Percentiles rank a stretch among this genome's conserved stretches.
Conservation (phyloP, 2,329 filamentous ascomycete species). For the Polytolypa hystricis region DNA sequence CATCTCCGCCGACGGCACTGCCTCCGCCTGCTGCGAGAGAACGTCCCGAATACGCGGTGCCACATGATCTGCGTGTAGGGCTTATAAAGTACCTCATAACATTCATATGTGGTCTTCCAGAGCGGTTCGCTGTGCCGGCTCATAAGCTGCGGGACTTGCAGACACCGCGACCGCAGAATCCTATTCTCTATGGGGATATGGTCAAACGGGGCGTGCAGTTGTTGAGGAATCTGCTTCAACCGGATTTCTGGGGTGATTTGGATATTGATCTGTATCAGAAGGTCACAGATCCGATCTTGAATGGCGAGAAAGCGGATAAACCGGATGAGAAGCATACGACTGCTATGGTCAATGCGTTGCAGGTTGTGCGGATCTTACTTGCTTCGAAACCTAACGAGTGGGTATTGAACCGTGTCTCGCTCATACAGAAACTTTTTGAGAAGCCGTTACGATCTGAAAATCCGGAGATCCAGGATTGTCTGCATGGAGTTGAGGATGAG, state of each 20-base stretch:
- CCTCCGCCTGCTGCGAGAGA: conserved; percentile 36
- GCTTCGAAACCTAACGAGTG: conserved; percentile 83
- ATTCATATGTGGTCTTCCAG: conserved; percentile 82
- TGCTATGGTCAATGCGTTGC: conserved; percentile 83
- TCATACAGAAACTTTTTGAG: conserved; percentile 78
- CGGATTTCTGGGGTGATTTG: conserved; percentile 81
- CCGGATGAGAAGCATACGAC: conserved; percentile 76
- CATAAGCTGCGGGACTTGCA: conserved; percentile 50
- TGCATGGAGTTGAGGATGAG: conserved; percentile 63
- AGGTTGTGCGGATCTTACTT: conserved; percentile 80
- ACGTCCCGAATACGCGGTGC: conserved; percentile 56
- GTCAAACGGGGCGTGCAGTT: conserved; percentile 75
- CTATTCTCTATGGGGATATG: conserved; percentile 58
- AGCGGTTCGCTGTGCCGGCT: conserved; percentile 69
- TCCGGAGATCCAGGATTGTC: conserved; percentile 83
- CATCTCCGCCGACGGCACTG: conserved; percentile 43
- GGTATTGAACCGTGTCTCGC: conserved; percentile 66
- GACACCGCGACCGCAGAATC: conserved; percentile 34
- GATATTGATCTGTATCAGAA: conserved; percentile 87
- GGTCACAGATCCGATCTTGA: conserved; percentile 74
- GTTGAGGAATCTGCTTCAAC: conserved; percentile 72
- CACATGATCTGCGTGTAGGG: conserved; percentile 56
- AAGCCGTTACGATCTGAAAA: conserved; percentile 82
- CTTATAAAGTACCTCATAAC: conserved; percentile 93
- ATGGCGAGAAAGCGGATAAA: conserved; percentile 72